A percentile compares a stretch with the other conserved stretches of the same genome.
These are phyloP conservation scores for Beauveria pseudobassiana DNA, from an alignment of 2,329 filamentous ascomycete genomes.

Conservation along the genomic window DNA sequence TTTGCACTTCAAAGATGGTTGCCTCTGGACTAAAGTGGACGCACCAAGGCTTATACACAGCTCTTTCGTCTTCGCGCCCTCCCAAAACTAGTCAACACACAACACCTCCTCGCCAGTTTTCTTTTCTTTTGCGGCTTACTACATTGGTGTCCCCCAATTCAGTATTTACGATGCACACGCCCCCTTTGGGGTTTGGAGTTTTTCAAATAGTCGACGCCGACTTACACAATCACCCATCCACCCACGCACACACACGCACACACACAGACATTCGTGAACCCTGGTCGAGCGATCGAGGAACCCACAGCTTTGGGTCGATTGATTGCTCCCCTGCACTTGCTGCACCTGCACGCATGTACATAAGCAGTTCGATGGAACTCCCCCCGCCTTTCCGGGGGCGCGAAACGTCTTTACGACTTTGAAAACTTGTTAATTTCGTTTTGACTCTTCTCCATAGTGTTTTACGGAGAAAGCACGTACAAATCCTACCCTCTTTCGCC, in stretches of 20 bases:
- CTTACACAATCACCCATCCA: not conserved
- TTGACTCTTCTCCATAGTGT: not conserved
- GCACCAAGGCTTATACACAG: too few relatives aligned
- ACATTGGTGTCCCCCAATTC: too few relatives aligned
- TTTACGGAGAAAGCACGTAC: not conserved
- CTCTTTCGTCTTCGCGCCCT: too few relatives aligned
- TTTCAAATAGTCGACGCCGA: not conserved
- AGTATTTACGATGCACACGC: too few relatives aligned
- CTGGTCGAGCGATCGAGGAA: not conserved
- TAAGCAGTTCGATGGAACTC: not conserved
- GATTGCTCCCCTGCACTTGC: not conserved
- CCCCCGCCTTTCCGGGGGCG: not conserved
- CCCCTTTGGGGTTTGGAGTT: too few relatives aligned
- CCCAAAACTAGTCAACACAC: too few relatives aligned
- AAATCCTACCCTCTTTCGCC: not conserved
- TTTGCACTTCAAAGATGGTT: too few relatives aligned
- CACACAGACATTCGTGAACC: not conserved
- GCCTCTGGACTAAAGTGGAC: too few relatives aligned
- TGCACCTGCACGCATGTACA: not conserved
- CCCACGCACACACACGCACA: too few relatives aligned
- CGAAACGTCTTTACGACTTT: slow-evolving; percentile 2
- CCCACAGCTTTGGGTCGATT: slow-evolving; percentile 6
- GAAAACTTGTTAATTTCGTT: slow-evolving; percentile 11
- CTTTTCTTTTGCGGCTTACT: too few relatives aligned
- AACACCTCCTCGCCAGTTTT: too few relatives aligned